A percentile compares a stretch with the other conserved stretches of the same genome.
phyloP scores from a whole-genome alignment of 2,329 filamentous ascomycete species.

The Penicillium italicum region DNA sequence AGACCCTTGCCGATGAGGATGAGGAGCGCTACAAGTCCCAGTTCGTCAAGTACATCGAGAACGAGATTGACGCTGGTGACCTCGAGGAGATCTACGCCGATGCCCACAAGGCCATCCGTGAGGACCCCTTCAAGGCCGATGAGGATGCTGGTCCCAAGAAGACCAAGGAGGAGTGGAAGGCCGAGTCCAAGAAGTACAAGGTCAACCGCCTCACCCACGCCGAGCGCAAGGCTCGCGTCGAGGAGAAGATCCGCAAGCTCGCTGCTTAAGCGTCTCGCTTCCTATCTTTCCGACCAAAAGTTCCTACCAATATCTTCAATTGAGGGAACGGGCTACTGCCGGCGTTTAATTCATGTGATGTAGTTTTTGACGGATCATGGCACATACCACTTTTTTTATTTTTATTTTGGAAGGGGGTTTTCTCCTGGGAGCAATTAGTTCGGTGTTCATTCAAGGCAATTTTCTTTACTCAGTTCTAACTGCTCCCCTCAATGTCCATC shows the following conservation, averaged over 20 bases:
- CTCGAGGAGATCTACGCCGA: constrained; percentile 95
- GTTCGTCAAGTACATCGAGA: constrained; percentile 97
- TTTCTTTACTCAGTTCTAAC: constrained; percentile 28
- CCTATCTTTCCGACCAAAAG: constrained; percentile 23
- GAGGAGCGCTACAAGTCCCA: constrained; percentile 99
- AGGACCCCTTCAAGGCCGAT: constrained; percentile 95
- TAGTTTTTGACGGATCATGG: constrained; percentile 33
- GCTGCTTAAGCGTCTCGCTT: constrained; percentile 39
- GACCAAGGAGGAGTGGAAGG: constrained; percentile 96
- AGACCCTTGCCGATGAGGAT: constrained; percentile 97
- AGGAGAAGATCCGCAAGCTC: constrained; percentile 87
- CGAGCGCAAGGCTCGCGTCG: constrained; percentile 76
- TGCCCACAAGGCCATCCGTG: constrained; percentile 94
- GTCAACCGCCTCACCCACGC: constrained; percentile 73
- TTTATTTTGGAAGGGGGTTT: constrained; percentile 13
- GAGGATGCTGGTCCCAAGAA: constrained; percentile 75
- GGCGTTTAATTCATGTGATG: constrained; percentile 25
- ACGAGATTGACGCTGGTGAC: constrained; percentile 92
- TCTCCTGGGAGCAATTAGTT: constrained; percentile 30
- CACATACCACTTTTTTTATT: constrained; percentile 28
- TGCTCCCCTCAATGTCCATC: constrained; percentile 31
- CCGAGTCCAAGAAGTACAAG: constrained; percentile 87
- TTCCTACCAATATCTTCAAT: constrained; percentile 21
- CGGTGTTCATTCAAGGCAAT: constrained; percentile 33
- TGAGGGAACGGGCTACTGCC: constrained; percentile 27